Base-by-base conservation (phyloP, 768 basidiomycete genomes). In the Tricholoma hemisulphureum region DNA sequence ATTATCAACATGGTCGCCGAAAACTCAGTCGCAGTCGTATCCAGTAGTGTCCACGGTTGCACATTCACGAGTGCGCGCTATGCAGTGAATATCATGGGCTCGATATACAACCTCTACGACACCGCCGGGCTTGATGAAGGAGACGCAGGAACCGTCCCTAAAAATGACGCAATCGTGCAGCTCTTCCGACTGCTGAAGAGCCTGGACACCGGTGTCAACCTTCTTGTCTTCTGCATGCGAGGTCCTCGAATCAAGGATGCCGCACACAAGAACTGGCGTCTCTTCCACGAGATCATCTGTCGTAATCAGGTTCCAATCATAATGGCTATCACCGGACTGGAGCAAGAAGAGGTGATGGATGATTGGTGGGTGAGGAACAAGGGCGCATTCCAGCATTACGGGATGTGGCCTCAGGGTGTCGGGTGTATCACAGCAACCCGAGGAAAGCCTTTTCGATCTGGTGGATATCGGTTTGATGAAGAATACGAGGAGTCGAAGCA, bases 61-160 rank as follows among this genome's bases (percentile, higher is more conserved):
- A 80, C 80, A 1, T 71, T 79, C 59, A 49, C 65, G 4, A 69
- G 61, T 39, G 60, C 59, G 7, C 53, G 60, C 4, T 70, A 77
- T 55, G 31, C 53, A 2, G 61, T 68, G 28, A 49, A 53, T 3
- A 60, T 76, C 56, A 49, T 59, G 23, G 70, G 64, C 32, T 57
- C 53, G 26, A 46, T 16, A 0, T 73, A 67, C 56, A 62, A 63
- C 21, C 53, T 76, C 29, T 71, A 74, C 68, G 77, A 78, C 53
- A 78, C 77, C 4, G 65, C 70, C 10, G 77, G 77, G 8, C 71
- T 78, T 9, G 68, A 75, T 51, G 78, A 79, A 56, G 76, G 65
- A 9, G 59, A 62, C 1, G 53, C 18, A 3, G 69, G 69, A 10
- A 55, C 59, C 0, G 62, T 70, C 6, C 55, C 60, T 1, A 61